Percentiles rank a stretch among this genome's conserved stretches.
phyloP scores from a whole-genome alignment of 805 yeast species.

The Wickerhamiella siamensis region DNA sequence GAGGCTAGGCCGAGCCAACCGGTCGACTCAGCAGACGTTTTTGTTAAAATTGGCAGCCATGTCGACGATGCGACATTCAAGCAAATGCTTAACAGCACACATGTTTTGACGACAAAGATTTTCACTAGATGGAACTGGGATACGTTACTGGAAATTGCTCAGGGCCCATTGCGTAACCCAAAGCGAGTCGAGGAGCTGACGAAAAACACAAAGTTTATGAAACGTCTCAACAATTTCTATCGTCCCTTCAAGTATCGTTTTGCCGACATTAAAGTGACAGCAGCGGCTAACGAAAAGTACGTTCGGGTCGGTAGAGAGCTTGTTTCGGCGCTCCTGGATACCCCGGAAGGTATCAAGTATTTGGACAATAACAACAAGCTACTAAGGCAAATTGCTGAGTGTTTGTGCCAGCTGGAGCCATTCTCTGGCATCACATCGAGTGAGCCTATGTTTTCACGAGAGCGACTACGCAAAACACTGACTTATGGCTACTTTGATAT shows the following conservation, averaged over 20 bases:
- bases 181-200: constrained; percentile 62
- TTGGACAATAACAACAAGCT: constrained; percentile 53
- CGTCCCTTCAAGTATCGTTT: constrained; percentile 85
- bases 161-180: constrained; percentile 68
- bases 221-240: constrained; percentile 70
- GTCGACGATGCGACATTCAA: constrained; percentile 58
- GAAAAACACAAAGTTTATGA: constrained; percentile 70
- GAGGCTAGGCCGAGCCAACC: constrained; percentile 5
- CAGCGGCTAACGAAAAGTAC: constrained; percentile 38
- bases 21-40: too few relatives aligned
- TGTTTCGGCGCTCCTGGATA: constrained; percentile 46
- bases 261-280: constrained; percentile 35
- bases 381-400: constrained; percentile 77
- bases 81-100: constrained; percentile 49
- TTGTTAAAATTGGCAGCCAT: constrained; percentile 25
- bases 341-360: constrained; percentile 51
- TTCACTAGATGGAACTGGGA: constrained; percentile 83
- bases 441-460: constrained; percentile 58
- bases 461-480: constrained; percentile 46
- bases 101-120: constrained; percentile 63
- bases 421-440: constrained; percentile 56
- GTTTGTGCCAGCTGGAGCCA: constrained; percentile 74
- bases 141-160: constrained; percentile 51
- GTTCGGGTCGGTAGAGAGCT: constrained; percentile 64
- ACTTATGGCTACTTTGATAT: constrained; percentile 67